Percentiles rank a stretch among this genome's conserved stretches.
Evolutionary conservation across 345 rosid species (phyloP).

Genomic region (Populus pruinosa): DNA sequence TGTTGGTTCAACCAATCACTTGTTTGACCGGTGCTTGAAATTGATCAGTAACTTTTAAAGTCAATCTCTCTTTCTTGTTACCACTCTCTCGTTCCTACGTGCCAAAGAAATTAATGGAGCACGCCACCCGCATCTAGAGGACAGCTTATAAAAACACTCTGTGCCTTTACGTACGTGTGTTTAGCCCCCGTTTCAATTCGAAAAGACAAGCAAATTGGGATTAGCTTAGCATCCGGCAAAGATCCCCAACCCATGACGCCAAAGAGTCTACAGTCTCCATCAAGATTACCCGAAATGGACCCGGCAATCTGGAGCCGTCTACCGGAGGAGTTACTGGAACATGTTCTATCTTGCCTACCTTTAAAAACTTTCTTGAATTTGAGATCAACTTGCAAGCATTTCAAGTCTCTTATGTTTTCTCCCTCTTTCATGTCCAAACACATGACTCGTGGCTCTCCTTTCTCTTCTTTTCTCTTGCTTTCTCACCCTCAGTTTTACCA

Average conservation of each 20-base stretch:
- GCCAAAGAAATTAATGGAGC: neutral
- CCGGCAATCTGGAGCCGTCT: constrained; percentile 70
- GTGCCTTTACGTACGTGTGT: neutral
- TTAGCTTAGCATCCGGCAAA: neutral
- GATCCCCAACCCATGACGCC: neutral
- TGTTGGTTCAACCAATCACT: neutral
- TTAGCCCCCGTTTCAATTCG: neutral
- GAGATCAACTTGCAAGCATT: constrained; percentile 62
- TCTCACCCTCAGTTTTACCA: constrained; percentile 63
- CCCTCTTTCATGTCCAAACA: constrained; percentile 56
- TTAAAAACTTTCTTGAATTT: constrained; percentile 50
- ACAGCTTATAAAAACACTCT: neutral
- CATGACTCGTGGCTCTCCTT: constrained; percentile 33
- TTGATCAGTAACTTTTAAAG: too few relatives aligned
- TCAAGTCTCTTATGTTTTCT: constrained; percentile 51
- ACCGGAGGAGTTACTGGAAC: constrained; percentile 67
- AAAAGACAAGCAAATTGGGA: constrained; percentile 5
- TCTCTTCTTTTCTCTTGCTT: constrained; percentile 67
- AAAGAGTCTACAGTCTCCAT: neutral
- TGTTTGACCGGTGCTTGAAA: too few relatives aligned
- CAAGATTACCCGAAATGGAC: constrained; percentile 47
- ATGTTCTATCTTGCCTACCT: constrained; percentile 55
- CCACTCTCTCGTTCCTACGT: neutral
- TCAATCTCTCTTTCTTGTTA: neutral
- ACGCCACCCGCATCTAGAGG: neutral